These are phyloP conservation scores for Shiraia bambusicola DNA, from an alignment of 2,329 filamentous ascomycete species.

Conservation along the genomic window DNA sequence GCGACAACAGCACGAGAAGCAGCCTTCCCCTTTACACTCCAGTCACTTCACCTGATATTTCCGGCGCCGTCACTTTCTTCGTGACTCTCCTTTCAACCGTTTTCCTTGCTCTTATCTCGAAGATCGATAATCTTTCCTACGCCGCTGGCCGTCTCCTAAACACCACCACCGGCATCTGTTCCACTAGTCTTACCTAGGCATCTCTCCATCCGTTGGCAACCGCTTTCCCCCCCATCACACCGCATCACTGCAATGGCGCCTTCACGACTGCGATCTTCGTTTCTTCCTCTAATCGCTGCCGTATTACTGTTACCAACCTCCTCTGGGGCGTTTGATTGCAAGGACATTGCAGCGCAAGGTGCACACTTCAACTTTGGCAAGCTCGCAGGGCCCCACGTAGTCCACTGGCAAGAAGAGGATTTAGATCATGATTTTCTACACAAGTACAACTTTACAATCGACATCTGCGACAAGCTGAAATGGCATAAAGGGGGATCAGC, in stretches of 20 bases:
- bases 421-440: conserved; percentile 53
- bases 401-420: conserved; percentile 56
- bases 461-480: conserved; percentile 70
- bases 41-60: neutral
- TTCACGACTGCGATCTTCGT: conserved; percentile 21
- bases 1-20: conserved; percentile 12
- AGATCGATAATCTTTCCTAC: neutral
- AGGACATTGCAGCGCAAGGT: conserved; percentile 60
- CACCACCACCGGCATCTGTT: conserved; percentile 5
- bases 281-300: conserved; percentile 28
- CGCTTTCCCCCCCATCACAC: conserved; percentile 12
- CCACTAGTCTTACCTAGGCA: conserved; percentile 2
- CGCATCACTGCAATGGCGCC: conserved; percentile 28
- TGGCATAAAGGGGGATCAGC: conserved; percentile 55
- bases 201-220: conserved; percentile 5
- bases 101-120: neutral
- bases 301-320: conserved; percentile 29
- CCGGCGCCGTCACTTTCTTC: neutral
- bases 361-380: conserved; percentile 64
- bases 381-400: conserved; percentile 68
- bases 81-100: neutral
- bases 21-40: conserved; percentile 1
- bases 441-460: conserved; percentile 81
- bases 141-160: neutral
- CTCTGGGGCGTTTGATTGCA: conserved; percentile 58